These are phyloP conservation scores for Pythium monospermum DNA, from an alignment of 352 stramenopile genomes.

Conservation along the genomic window DNA sequence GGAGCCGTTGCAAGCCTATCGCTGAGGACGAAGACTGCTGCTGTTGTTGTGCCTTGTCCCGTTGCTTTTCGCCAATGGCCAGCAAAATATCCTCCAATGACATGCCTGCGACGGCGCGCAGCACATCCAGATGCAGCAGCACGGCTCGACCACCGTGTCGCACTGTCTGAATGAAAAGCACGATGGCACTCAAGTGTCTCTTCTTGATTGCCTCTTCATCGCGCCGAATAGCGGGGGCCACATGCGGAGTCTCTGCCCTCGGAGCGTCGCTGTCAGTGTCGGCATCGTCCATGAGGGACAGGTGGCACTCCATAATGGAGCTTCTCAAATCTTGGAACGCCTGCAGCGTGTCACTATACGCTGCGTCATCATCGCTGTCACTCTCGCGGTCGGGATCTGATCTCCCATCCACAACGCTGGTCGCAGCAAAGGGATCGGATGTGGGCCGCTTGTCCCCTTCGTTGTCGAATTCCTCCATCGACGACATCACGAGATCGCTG, in stretches of 20 bases:
- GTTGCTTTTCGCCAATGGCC: constrained; percentile 51
- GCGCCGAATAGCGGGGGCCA: constrained; percentile 2
- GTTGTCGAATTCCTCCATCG: constrained; percentile 25
- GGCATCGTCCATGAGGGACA: no score
- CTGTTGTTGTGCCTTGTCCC: constrained; percentile 24
- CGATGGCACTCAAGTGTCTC: constrained; percentile 33
- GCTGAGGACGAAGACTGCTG: constrained; percentile 6
- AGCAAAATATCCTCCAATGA: constrained; percentile 48
- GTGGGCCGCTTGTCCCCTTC: neutral
- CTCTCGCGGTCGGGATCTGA: constrained; percentile 10
- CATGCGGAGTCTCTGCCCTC: neutral
- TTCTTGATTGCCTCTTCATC: constrained; percentile 33
- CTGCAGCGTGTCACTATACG: constrained; percentile 49
- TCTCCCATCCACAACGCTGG: no score
- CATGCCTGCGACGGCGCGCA: constrained; percentile 31
- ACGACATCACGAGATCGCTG: constrained; percentile 38
- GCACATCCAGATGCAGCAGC: constrained; percentile 56
- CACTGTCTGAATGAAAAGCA: constrained; percentile 47
- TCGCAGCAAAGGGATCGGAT: no score
- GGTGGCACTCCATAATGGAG: constrained; percentile 38
- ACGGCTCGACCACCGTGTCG: constrained; percentile 48
- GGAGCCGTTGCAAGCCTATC: constrained; percentile 36
- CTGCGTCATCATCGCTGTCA: constrained; percentile 28
- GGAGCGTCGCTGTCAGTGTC: neutral
- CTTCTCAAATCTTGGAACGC: constrained; percentile 56